Evolutionary conservation across 2,329 filamentous ascomycete genomes (phyloP).

Genomic region (Alternaria atra): DNA sequence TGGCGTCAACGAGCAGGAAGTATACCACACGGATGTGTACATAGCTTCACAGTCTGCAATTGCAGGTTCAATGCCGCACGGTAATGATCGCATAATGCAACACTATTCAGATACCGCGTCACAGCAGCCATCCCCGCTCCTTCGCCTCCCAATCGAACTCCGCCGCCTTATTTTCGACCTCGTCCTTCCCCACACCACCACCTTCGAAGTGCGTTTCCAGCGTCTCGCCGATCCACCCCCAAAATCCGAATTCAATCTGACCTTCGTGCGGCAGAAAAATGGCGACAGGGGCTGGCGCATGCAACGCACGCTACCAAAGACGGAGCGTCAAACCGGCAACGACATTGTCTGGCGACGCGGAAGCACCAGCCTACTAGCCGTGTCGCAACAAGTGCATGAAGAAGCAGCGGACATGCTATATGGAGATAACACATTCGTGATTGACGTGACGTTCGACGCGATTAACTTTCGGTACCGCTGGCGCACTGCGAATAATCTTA

Average conservation of each 20-base stretch:
- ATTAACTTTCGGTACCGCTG: conserved; percentile 58
- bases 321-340: conserved; percentile 40
- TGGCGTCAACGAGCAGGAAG: conserved; percentile 20
- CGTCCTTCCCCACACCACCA: conserved; percentile 54
- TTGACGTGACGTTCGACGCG: conserved; percentile 56
- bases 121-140: conserved; percentile 40
- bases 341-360: conserved; percentile 56
- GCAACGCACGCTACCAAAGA: conserved; percentile 33
- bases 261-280: conserved; percentile 37
- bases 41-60: conserved; percentile 1
- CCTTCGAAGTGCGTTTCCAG: conserved; percentile 34
- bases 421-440: conserved; percentile 56
- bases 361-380: conserved; percentile 51
- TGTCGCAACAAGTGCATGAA: conserved; percentile 54
- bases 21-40: conserved; percentile 6
- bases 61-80: neutral
- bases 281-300: conserved; percentile 42
- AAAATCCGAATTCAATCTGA: conserved; percentile 42
- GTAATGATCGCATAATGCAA: conserved; percentile 24
- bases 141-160: conserved; percentile 55
- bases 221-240: conserved; percentile 22
- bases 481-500: conserved; percentile 53
- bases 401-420: conserved; percentile 59
- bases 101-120: neutral
- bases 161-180: conserved; percentile 54